Base-by-base conservation (phyloP, 108 stramenopile genomes). In the Aurantiochytrium sp. region DNA sequence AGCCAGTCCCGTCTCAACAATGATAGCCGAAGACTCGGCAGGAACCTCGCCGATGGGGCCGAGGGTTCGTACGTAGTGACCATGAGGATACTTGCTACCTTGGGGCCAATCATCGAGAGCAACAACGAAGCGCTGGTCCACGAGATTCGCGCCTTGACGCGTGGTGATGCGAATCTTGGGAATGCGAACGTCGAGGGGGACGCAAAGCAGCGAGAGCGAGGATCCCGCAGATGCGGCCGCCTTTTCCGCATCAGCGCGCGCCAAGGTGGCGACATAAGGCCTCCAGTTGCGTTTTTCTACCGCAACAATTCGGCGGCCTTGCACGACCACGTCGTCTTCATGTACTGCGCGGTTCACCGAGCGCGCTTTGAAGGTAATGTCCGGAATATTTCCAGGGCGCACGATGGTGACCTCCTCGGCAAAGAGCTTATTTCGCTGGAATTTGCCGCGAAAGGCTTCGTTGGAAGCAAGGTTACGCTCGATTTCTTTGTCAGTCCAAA, bases 71-170 rank as follows among this genome's bases (percentile, higher is more conserved):
- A 97, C 95, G 90, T 96, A 98, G 90, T 98, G 98, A 3, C 99
- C 99, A 58, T 94, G 89, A 5, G 99, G 99, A 89, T 94, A 96
- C 29, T 91, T 93, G 2, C 95, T 96, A 89, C 95, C 93, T 5
- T 93, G 91, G 6, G 97, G 97, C 99, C 99, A 99, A 5, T 96
- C 95, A 89, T 97, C 96, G 60, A 97, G 94, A 0, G 95, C 92
- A 10, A 97, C 95, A 14, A 96, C 89, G 42, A 98, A 94, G 14
- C 97, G 89, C 89, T 95, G 94, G 44, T 94, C 95, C 60, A 94
- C 53, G n/a, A 96, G 91, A 5, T 94, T 90, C 23, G 95, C 93
- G n/a, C 95, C 91, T 57, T 96, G 96, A 16, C 95, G 94, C 21
- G 96, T 96, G 25, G 95, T 93, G 28, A 97, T 90, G 23, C 96